These are phyloP conservation scores for Coemansia linderi DNA, from an alignment of 371 early-diverging fungal genomes.

Conservation along the genomic window DNA sequence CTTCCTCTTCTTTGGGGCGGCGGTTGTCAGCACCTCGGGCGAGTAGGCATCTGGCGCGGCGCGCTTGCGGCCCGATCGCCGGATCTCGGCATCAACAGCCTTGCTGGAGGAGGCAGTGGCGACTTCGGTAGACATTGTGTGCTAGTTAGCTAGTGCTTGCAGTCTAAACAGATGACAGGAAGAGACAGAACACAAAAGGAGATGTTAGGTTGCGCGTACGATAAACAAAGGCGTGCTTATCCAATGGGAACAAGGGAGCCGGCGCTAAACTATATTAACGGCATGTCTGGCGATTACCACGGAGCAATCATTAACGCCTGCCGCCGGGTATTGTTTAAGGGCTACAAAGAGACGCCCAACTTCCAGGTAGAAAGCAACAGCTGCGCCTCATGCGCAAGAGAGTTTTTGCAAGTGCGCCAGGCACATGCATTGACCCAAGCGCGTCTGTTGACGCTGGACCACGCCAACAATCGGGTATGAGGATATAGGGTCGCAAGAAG, in stretches of 20 bases:
- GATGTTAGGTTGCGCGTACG: not conserved
- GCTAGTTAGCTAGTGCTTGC: not conserved
- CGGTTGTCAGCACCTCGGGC: slow-evolving; percentile 31
- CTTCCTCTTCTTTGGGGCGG: slow-evolving; percentile 37
- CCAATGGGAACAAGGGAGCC: not conserved
- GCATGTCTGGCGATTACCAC: slow-evolving; percentile 3
- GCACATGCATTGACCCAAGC: slow-evolving; percentile 5
- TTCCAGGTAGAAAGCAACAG: slow-evolving; percentile 4
- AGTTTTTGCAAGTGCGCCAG: not conserved
- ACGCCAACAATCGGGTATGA: not conserved
- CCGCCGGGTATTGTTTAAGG: not conserved
- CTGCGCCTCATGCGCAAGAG: not conserved
- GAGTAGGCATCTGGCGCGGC: slow-evolving; percentile 45
- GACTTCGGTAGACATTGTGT: slow-evolving; percentile 40
- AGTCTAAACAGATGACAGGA: not conserved
- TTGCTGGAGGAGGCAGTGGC: slow-evolving; percentile 24
- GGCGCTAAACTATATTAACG: slow-evolving; percentile 1
- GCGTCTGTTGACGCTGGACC: not conserved
- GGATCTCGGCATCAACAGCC: slow-evolving; percentile 30
- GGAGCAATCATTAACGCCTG: not conserved
- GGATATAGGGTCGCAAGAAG: not conserved
- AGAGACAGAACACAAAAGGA: not conserved
- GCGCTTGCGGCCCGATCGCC: slow-evolving; percentile 46
- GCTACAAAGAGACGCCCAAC: not conserved
- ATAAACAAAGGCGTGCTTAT: not conserved